Conservation (phyloP, 148 eudicot species). For the Polygonum maritimum region DNA sequence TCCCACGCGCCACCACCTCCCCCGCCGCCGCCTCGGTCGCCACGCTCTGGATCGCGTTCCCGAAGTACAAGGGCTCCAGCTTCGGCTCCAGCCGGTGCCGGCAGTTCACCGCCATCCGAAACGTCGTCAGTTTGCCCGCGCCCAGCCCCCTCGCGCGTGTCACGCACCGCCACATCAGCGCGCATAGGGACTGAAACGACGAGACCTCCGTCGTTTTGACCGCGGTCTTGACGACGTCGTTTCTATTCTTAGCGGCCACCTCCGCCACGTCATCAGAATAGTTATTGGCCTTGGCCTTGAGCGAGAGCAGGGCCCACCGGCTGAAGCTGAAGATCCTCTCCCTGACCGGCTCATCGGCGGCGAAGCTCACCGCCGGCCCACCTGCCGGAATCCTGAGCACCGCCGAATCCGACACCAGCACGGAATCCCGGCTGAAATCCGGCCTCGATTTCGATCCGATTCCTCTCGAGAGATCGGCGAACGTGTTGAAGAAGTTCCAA, state of each 20-base stretch:
- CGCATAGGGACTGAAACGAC: conserved; percentile 54
- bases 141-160: conserved; percentile 42
- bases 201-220: conserved; percentile 29
- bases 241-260: background rate
- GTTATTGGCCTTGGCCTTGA: conserved; percentile 35
- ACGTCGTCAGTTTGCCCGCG: conserved; percentile 35
- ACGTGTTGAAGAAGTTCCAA: conserved; percentile 64
- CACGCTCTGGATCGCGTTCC: conserved; percentile 58
- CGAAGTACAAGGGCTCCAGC: conserved; percentile 45
- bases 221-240: background rate
- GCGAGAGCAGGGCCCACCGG: conserved; percentile 30
- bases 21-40: conserved; percentile 27
- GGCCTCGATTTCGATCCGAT: conserved; percentile 20
- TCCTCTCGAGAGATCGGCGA: conserved; percentile 32
- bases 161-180: conserved; percentile 63
- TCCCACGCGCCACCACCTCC: conserved; percentile 35
- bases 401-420: conserved; percentile 31
- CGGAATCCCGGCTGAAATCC: conserved; percentile 30
- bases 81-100: conserved; percentile 49
- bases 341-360: conserved; percentile 38
- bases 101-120: conserved; percentile 42
- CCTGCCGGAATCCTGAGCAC: conserved; percentile 33
- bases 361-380: conserved; percentile 43
- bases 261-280: background rate
- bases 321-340: conserved; percentile 50